Conservation (phyloP, 306 rosid genomes). For the Cicer bijugum region DNA sequence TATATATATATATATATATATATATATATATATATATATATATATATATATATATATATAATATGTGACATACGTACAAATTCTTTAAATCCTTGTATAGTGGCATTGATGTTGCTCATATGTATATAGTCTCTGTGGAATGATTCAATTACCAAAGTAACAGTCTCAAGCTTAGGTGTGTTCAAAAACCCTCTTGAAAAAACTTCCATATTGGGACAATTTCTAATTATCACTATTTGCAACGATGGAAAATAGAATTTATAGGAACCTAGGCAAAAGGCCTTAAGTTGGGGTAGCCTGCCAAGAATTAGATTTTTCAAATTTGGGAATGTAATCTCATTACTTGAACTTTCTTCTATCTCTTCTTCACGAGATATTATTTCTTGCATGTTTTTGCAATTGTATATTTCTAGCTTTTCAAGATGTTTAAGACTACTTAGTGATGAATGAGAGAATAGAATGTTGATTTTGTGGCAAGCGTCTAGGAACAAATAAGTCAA, state of each 20-base stretch:
- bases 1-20: neutral
- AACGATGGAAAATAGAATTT: neutral
- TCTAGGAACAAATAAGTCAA: neutral
- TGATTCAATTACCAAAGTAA: neutral
- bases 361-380: neutral
- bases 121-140: neutral
- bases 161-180: slow-evolving; percentile 6
- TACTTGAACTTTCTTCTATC: neutral
- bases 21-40: no score
- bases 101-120: neutral
- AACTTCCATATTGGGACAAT: slow-evolving; percentile 3
- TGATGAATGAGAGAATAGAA: neutral
- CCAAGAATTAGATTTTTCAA: neutral
- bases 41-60: neutral
- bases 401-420: neutral
- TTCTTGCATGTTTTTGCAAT: slow-evolving; percentile 1
- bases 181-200: neutral
- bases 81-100: slow-evolving; percentile 1
- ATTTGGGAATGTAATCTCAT: neutral
- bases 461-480: neutral
- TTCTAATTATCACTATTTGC: neutral
- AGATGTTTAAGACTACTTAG: neutral
- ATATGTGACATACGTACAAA: neutral
- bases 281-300: neutral
- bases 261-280: neutral